These are phyloP conservation scores for Alternaria consortialis DNA, from an alignment of 2,329 filamentous ascomycete species.

Conservation along the genomic window DNA sequence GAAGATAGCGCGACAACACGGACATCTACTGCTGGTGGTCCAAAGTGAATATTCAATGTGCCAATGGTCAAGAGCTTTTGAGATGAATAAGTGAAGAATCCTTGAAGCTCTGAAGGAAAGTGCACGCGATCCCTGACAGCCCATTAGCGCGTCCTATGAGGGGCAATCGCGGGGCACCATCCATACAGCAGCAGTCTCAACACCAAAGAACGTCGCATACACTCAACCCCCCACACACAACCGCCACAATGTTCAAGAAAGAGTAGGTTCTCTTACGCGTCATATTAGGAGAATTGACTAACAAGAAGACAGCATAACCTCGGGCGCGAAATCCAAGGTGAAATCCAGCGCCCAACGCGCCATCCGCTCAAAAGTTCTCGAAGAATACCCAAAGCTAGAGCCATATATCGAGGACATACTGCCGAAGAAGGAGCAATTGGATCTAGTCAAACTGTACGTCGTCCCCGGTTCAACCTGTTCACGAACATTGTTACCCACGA, in stretches of 20 bases:
- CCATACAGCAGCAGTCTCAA: slow-evolving; percentile 12
- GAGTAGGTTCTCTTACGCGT: slow-evolving; percentile 29
- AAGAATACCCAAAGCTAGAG: slow-evolving; percentile 84
- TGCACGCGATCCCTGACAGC: slow-evolving; percentile 2
- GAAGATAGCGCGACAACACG: too few species aligned
- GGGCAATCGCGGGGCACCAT: slow-evolving; percentile 18
- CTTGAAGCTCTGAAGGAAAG: not conserved
- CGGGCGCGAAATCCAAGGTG: slow-evolving; percentile 90
- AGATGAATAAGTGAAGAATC: not conserved
- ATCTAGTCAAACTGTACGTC: slow-evolving; percentile 82
- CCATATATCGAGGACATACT: slow-evolving; percentile 93
- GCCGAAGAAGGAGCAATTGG: slow-evolving; percentile 91
- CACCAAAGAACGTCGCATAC: slow-evolving; percentile 5
- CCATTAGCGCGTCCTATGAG: slow-evolving; percentile 19
- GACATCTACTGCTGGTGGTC: too few species aligned
- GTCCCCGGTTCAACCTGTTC: not conserved
- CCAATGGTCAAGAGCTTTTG: too few species aligned
- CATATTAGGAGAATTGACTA: not conserved
- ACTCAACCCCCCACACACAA: not conserved
- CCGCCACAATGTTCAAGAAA: slow-evolving; percentile 49
- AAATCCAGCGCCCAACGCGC: slow-evolving; percentile 94
- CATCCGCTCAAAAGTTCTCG: slow-evolving; percentile 81
- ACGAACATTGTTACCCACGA: not conserved
- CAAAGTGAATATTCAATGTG: too few species aligned
- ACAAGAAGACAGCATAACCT: slow-evolving; percentile 66